Conservation (phyloP, 1,284 basidiomycete genomes). For the Microbotryum scabiosae region DNA sequence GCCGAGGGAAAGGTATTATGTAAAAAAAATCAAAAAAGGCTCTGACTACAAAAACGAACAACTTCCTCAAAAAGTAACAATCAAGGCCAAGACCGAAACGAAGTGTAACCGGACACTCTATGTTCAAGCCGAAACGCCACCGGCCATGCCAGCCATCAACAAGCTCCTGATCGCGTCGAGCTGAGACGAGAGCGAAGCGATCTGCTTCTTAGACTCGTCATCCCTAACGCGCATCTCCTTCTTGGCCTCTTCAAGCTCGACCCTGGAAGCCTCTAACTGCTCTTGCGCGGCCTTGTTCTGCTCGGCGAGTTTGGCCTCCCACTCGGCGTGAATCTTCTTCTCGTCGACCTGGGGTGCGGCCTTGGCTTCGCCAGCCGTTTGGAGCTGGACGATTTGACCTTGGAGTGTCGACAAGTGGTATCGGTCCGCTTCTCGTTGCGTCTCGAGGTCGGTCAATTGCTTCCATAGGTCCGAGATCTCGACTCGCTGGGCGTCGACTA, state of each 20-base stretch:
- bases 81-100: too few species aligned
- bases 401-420: background rate
- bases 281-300: background rate
- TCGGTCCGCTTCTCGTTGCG: conserved; percentile 15
- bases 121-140: background rate
- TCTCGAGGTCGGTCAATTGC: conserved; percentile 16
- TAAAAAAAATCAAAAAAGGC: too few species aligned
- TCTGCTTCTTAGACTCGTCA: background rate
- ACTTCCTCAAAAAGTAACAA: too few species aligned
- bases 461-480: conserved; percentile 23
- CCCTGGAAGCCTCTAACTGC: conserved; percentile 11
- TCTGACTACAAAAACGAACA: too few species aligned
- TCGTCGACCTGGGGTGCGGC: background rate
- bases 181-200: conserved; percentile 3
- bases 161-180: background rate
- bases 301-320: background rate
- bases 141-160: background rate
- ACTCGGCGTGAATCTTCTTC: background rate
- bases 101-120: background rate
- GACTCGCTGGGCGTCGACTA: conserved; percentile 6
- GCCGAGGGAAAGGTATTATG: too few species aligned
- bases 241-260: conserved; percentile 11
- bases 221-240: background rate
- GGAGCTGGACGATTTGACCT: too few species aligned
- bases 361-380: too few species aligned